Conservation (phyloP, 306 rosid species). For the Vicia faba region DNA sequence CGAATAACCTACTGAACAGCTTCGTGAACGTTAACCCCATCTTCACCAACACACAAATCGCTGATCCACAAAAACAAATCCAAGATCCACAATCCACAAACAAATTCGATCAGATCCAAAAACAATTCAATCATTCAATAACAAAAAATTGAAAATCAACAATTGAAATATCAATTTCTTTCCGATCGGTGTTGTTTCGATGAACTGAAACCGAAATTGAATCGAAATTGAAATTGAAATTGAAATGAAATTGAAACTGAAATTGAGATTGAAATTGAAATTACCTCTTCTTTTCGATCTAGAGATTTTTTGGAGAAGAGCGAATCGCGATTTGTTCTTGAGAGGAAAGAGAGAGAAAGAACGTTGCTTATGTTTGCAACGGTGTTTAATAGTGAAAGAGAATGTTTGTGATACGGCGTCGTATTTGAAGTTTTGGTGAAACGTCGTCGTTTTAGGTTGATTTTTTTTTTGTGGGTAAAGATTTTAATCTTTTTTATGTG, state of each 20-base stretch:
- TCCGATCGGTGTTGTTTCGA: too few species aligned
- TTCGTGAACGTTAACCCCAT: slow-evolving; percentile 95
- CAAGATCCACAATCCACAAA: slow-evolving; percentile 12
- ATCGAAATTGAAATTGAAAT: background rate
- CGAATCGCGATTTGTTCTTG: slow-evolving; percentile 27
- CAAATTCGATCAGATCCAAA: slow-evolving; percentile 19
- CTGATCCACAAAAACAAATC: slow-evolving; percentile 26
- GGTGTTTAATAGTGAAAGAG: slow-evolving; percentile 15
- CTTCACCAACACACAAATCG: slow-evolving; percentile 43
- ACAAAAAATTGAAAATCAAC: background rate
- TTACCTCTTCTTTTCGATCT: slow-evolving; percentile 29
- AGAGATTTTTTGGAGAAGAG: slow-evolving; percentile 37
- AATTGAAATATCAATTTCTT: background rate
- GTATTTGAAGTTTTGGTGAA: background rate
- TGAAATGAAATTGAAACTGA: background rate
- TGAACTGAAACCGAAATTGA: background rate
- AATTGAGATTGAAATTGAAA: background rate
- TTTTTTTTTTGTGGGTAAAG: background rate
- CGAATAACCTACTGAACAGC: slow-evolving; percentile 90
- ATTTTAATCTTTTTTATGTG: background rate
- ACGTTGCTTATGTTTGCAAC: background rate
- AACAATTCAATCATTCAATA: background rate
- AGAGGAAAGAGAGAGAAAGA: slow-evolving; percentile 6
- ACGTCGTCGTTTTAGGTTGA: background rate
- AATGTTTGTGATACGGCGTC: slow-evolving; percentile 3